Percentiles rank a stretch among this genome's conserved stretches.
phyloP scores from a whole-genome alignment of 306 rosid genomes.

The Begonia fuchsioides region DNA sequence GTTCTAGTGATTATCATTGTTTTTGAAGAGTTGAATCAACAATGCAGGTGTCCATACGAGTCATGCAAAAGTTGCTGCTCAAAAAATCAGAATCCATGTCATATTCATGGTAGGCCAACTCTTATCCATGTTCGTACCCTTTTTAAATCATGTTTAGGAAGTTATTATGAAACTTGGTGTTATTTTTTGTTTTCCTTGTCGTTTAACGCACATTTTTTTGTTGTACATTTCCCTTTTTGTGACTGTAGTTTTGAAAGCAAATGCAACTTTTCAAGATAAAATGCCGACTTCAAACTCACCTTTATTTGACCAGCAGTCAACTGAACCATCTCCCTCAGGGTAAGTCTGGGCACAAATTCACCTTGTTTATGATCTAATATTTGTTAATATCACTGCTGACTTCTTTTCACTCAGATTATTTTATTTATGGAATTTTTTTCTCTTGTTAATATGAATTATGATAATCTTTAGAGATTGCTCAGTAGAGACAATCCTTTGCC shows the following conservation, averaged over 20 bases:
- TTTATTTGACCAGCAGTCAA: conserved; percentile 48
- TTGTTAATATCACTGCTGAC: too few species aligned
- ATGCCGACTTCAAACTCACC: conserved; percentile 46
- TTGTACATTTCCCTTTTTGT: not conserved
- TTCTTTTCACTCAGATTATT: too few species aligned
- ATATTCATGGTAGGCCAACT: conserved; percentile 58
- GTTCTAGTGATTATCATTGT: too few species aligned
- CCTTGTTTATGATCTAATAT: not conserved
- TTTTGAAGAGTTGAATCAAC: conserved; percentile 5
- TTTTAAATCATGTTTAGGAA: too few species aligned
- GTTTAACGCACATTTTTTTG: not conserved
- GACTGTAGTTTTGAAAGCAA: conserved; percentile 67
- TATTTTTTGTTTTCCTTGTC: too few species aligned
- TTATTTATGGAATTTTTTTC: not conserved
- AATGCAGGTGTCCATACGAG: conserved; percentile 78
- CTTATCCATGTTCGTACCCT: too few species aligned
- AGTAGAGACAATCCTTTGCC: too few species aligned
- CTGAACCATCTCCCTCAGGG: conserved; percentile 68
- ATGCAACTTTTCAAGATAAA: conserved; percentile 55
- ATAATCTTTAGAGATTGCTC: too few species aligned
- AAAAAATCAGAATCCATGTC: conserved; percentile 86
- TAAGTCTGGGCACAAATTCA: conserved; percentile 29
- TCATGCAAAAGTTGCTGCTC: conserved; percentile 92
- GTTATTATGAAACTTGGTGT: too few species aligned
- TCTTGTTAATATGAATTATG: conserved; percentile 3